phyloP scores from a whole-genome alignment of 257 asterid species.

The Solanum tarijense region DNA sequence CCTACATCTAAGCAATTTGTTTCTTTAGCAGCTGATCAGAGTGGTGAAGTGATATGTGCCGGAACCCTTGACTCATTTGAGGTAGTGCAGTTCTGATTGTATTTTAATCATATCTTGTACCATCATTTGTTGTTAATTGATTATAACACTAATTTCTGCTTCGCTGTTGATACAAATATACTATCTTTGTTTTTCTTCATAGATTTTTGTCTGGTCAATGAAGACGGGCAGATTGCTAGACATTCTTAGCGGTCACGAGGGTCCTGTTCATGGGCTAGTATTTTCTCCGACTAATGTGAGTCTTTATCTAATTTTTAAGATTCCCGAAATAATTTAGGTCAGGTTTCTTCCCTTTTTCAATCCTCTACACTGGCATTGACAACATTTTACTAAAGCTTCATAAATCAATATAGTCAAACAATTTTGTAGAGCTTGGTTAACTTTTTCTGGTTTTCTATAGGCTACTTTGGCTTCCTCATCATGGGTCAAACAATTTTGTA shows the following conservation, averaged over 20 bases:
- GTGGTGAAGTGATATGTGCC: slow-evolving; percentile 97
- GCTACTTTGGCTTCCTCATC: slow-evolving; percentile 89
- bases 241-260: slow-evolving; percentile 95
- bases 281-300: slow-evolving; percentile 89
- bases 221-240: slow-evolving; percentile 89
- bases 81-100: slow-evolving; percentile 33
- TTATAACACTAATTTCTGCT: background rate
- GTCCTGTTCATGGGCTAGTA: slow-evolving; percentile 95
- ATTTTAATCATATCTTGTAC: slow-evolving; percentile 3
- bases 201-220: slow-evolving; percentile 99
- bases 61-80: slow-evolving; percentile 98
- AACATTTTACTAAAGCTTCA: background rate
- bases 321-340: background rate
- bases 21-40: slow-evolving; percentile 84
- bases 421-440: slow-evolving; percentile 1
- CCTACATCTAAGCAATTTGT: slow-evolving; percentile 94
- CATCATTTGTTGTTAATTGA: slow-evolving; percentile 17
- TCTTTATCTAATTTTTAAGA: background rate
- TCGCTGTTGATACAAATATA: background rate
- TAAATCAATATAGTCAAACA: background rate
- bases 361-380: background rate
- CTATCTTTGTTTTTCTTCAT: background rate
- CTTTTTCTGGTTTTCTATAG: slow-evolving; percentile 25
- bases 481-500: slow-evolving; percentile 61
- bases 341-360: background rate